Evolutionary conservation across 495 filamentous ascomycete species (phyloP).

Genomic region (Penicillium psychrofluorescens): DNA sequence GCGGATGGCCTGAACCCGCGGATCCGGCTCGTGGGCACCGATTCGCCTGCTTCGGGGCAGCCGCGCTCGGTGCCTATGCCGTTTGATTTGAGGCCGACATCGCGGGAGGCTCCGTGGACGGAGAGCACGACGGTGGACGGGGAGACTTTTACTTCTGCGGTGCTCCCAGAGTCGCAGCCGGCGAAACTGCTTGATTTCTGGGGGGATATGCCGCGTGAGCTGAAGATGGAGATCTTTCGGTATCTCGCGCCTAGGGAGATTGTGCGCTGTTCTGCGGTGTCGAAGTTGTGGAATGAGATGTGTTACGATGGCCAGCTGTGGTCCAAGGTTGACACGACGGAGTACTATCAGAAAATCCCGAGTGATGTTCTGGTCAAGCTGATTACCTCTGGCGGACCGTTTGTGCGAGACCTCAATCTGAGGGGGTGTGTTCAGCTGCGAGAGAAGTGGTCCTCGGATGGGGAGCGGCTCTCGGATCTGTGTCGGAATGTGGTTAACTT

Average conservation of each 20-base stretch:
- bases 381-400: slow-evolving; percentile 77
- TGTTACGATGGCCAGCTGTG: slow-evolving; percentile 96
- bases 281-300: slow-evolving; percentile 70
- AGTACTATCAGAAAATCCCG: slow-evolving; percentile 82
- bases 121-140: slow-evolving; percentile 27
- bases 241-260: slow-evolving; percentile 77
- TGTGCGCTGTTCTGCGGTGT: slow-evolving; percentile 73
- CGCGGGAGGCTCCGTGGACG: slow-evolving; percentile 28
- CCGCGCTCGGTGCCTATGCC: slow-evolving; percentile 52
- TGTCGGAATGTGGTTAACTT: slow-evolving; percentile 84
- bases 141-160: slow-evolving; percentile 10
- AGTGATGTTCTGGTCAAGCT: slow-evolving; percentile 78
- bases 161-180: slow-evolving; percentile 15
- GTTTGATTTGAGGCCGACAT: slow-evolving; percentile 48
- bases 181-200: slow-evolving; percentile 62
- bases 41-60: slow-evolving; percentile 21
- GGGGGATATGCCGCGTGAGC: slow-evolving; percentile 72
- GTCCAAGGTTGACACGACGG: slow-evolving; percentile 73
- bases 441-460: slow-evolving; percentile 68
- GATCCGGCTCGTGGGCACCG: slow-evolving; percentile 41
- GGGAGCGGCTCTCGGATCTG: slow-evolving; percentile 59
- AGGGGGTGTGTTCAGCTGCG: slow-evolving; percentile 68
- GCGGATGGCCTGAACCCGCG: slow-evolving; percentile 37
- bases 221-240: slow-evolving; percentile 69
- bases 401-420: slow-evolving; percentile 86